Evolutionary conservation across 148 eudicot species (phyloP).

Genomic region (Nyssa sinensis): DNA sequence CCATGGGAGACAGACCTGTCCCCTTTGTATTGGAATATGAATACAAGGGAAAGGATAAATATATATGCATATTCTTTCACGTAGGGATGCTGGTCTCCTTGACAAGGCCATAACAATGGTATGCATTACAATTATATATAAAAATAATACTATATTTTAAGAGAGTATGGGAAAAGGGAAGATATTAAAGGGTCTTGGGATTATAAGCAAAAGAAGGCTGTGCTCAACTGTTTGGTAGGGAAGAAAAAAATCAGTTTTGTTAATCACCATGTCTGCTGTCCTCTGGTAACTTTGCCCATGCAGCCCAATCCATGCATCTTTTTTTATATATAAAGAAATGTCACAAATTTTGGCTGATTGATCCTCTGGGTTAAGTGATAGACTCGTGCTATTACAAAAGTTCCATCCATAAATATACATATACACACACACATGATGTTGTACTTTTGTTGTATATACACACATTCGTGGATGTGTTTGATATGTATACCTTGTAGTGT

Average conservation of each 20-base stretch:
- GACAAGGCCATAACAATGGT: conserved; percentile 7
- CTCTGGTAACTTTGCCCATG: background rate
- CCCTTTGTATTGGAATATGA: conserved; percentile 26
- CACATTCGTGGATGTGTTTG: too few species aligned
- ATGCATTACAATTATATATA: too few species aligned
- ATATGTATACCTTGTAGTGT: too few species aligned
- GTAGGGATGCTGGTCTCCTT: conserved; percentile 24
- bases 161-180: background rate
- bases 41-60: conserved; percentile 18
- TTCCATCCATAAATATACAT: too few species aligned
- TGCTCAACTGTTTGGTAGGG: background rate
- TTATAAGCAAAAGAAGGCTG: background rate
- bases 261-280: background rate
- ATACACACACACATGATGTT: background rate
- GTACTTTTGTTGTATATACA: too few species aligned
- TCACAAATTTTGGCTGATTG: too few species aligned
- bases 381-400: too few species aligned
- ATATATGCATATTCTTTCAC: background rate
- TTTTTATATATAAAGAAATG: too few species aligned
- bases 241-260: background rate
- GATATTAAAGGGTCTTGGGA: background rate
- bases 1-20: conserved; percentile 29
- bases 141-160: too few species aligned
- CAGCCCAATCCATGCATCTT: background rate
- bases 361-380: too few species aligned